Base-by-base conservation (phyloP, 2,329 filamentous ascomycete genomes). In the Ascosphaera aggregata region DNA sequence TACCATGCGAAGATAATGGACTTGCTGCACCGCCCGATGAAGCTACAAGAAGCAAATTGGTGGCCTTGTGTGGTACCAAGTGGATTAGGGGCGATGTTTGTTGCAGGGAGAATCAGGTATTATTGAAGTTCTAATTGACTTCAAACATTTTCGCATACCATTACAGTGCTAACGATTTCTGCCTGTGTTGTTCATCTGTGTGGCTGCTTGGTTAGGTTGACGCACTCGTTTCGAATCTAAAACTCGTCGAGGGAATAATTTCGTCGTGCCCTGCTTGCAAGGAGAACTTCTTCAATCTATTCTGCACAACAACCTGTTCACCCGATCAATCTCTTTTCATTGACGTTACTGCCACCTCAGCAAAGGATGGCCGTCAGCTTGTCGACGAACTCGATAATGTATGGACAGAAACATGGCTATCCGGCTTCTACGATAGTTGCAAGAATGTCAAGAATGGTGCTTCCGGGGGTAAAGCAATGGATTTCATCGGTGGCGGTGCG, bases 361-460 rank as follows among this genome's bases (percentile, higher is more conserved):
- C 57, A 56, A 61, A 45, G 53, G 67, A 57, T 18, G 59, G 58
- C 9, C 74, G 75, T 46, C 60, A 61, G 41, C 58, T 82, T n/a
- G 84, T 94, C 11, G 82, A 79, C 1, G 82, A 94, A 60, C 61
- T 98, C 17, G 85, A 94, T 52, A 86, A 94, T 51, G 63, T 95
- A 4, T 73, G 94, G 48, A 81, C 82, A 2, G 67, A 84, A 41
- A 66, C 78, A 39, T 95, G 91, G 54, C 85, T 82, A 34, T 67
- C 71, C 7, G 84, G 80, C 1, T 91, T 98, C 61, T 98, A 85
- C 55, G 70, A 93, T 57, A 98, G 89, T 60, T 98, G 89, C 64
- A 95, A 95, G 59, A 84, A 98, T 55, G 86, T 98, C 59, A 98
- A 98, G 54, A 94, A 95, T 51, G 89, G 89, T 27, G 79, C 85